These are phyloP conservation scores for Starmerella floris DNA, from an alignment of 805 yeast genomes.

Conservation along the genomic window DNA sequence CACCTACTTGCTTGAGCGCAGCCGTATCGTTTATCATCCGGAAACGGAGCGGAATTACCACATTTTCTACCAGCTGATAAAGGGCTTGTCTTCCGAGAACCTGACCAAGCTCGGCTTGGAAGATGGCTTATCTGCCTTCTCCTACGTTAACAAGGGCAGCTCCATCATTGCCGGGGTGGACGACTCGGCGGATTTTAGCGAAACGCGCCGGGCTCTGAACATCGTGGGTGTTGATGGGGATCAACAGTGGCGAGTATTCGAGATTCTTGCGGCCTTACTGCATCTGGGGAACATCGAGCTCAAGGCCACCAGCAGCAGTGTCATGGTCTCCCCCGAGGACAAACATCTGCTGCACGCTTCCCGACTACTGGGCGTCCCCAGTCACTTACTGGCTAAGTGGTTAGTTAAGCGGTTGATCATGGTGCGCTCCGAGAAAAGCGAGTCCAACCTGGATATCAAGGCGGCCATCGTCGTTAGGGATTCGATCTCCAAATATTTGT, in stretches of 20 bases:
- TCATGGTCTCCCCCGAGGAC: constrained; percentile 71
- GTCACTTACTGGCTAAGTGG: constrained; percentile 73
- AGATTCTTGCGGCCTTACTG: constrained; percentile 71
- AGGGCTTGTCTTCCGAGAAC: constrained; percentile 46
- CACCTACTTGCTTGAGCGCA: constrained; percentile 83
- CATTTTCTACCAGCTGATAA: constrained; percentile 77
- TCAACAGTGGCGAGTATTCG: constrained; percentile 56
- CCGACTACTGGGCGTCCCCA: constrained; percentile 68
- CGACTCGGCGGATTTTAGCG: constrained; percentile 64
- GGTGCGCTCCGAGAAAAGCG: constrained; percentile 86
- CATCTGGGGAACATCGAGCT: constrained; percentile 89
- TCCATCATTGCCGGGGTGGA: constrained; percentile 59
- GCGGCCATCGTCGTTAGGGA: constrained; percentile 89
- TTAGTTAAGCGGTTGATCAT: constrained; percentile 78
- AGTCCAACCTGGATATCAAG: constrained; percentile 63
- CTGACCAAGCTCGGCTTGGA: constrained; percentile 49
- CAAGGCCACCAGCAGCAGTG: constrained; percentile 71
- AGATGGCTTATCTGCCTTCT: constrained; percentile 46
- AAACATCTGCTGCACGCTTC: constrained; percentile 73
- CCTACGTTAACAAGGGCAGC: constrained; percentile 75
- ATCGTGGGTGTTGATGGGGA: constrained; percentile 59
- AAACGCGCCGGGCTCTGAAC: constrained; percentile 61
- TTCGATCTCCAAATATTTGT: constrained; percentile 90
- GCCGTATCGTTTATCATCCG: constrained; percentile 90
- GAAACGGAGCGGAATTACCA: constrained; percentile 84